Evolutionary conservation across 164 flowering plant genomes (phyloP).

Genomic region (Hamamelis virginiana): DNA sequence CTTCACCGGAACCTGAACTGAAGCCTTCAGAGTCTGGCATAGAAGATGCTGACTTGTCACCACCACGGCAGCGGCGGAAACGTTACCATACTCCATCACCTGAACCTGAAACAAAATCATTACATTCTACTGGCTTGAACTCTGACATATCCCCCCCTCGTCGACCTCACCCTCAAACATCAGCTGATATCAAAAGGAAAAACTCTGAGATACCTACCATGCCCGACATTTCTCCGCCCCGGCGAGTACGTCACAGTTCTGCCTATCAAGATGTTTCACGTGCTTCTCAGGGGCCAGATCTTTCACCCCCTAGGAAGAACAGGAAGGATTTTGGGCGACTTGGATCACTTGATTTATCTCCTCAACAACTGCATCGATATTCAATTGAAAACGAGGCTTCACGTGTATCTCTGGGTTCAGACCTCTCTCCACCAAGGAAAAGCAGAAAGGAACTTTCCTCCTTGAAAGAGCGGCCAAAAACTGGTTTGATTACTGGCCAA

Average conservation of each 20-base stretch:
- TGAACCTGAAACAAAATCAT: conserved; percentile 7
- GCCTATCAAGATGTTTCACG: conserved; percentile 7
- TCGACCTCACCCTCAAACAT: conserved; percentile 7
- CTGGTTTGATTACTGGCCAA: conserved; percentile 65
- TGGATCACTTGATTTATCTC: conserved; percentile 26
- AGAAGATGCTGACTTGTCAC: conserved; percentile 34
- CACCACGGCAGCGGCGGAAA: conserved; percentile 24
- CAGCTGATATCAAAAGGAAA: conserved; percentile 9
- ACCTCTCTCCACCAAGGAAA: conserved; percentile 78
- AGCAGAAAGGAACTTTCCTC: conserved; percentile 27
- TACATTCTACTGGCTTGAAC: not conserved
- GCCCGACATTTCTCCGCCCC: conserved; percentile 21
- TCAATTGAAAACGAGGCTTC: conserved; percentile 11
- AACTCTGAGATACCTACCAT: conserved; percentile 7
- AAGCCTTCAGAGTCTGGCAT: not conserved
- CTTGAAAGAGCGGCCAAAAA: conserved; percentile 37
- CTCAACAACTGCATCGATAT: conserved; percentile 9
- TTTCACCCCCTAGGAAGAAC: conserved; percentile 55
- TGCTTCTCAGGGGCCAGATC: conserved; percentile 18
- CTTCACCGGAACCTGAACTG: conserved; percentile 4
- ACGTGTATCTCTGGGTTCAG: conserved; percentile 17
- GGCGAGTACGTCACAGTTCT: conserved; percentile 15
- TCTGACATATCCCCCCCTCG: conserved; percentile 29
- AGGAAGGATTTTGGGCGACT: conserved; percentile 20
- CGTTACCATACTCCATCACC: conserved; percentile 16